Evolutionary conservation across 495 filamentous ascomycete genomes (phyloP), one percentile per base, ranked within the genome.

Genomic region (Penicillium pancosmium): DNA sequence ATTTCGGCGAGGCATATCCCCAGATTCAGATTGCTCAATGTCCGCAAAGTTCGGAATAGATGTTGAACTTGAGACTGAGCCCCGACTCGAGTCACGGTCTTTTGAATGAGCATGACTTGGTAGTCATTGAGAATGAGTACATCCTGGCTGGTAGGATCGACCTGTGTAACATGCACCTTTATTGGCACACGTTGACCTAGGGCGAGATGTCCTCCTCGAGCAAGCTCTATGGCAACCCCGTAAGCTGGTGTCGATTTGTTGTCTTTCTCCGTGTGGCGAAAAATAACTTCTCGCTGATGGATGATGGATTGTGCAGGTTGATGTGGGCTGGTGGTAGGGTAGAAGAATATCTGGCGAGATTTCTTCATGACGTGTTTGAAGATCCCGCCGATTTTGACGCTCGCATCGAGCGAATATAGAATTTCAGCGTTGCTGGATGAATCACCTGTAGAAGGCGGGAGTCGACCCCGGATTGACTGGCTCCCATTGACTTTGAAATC

Each of bases 1-100:
- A 16, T 44, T 16, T 44, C 41, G 16, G 41, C 41, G 15, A 44
- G 41, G 15, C 41, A 16, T 44, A 19, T 44, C 16, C 4, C 15
- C 16, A 19, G 4, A 44, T 18, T 44, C 41, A 44, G 41, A 8
- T 44, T 44, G 16, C 41, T 44, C 41, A 44, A 13, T 19, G 41
- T 44, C 41, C 41, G 41, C 41, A 44, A n/a, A 44, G n/a, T 44
- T 9, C 41, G 15, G 41, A 44, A 44, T 19, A 44, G n/a, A 21
- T 19, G 41, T 9, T 44, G 41, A 16, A 19, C 41, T 44, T 44
- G 41, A 44, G 41, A 19, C 16, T 44, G 15, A 44, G 16, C 16
- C 5, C 41, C 41, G n/a, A 44, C 41, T 10, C 41, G 41, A 13
- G 5, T 16, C 8, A 44, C 9, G 1, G 41, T 44, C 16, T 44